Evolutionary conservation across 1,284 basidiomycete species (phyloP).

Genomic region (Paramarasmius palmivorus): DNA sequence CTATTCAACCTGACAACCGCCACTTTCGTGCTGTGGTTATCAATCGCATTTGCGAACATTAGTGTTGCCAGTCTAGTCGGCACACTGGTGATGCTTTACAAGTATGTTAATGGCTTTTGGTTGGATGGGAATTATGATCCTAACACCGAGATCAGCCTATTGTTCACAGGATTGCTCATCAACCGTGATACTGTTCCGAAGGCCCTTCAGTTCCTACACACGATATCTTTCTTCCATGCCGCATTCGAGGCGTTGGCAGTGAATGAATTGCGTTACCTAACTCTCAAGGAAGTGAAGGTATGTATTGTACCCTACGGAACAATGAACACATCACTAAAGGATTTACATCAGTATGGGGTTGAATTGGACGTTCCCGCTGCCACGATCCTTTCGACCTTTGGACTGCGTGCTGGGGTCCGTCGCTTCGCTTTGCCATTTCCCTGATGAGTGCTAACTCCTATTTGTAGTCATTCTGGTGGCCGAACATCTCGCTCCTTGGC

Average conservation of each 20-base stretch:
- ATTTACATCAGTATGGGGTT: conserved; percentile 74
- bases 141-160: conserved; percentile 55
- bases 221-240: conserved; percentile 97
- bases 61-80: conserved; percentile 93
- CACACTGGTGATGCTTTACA: conserved; percentile 95
- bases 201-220: conserved; percentile 83
- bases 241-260: conserved; percentile 95
- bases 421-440: not conserved
- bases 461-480: conserved; percentile 91
- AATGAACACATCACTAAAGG: not conserved
- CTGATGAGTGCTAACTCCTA: not conserved
- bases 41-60: conserved; percentile 82
- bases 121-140: not conserved
- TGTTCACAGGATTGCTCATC: conserved; percentile 94
- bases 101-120: conserved; percentile 55
- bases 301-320: conserved; percentile 3
- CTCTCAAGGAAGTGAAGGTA: conserved; percentile 88
- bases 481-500: conserved; percentile 80
- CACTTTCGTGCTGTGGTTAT: conserved; percentile 87
- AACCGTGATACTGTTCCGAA: conserved; percentile 85
- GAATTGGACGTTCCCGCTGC: conserved; percentile 95
- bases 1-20: conserved; percentile 95
- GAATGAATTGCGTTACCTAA: conserved; percentile 93
- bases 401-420: conserved; percentile 78
- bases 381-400: conserved; percentile 88